Percentiles rank a stretch among this genome's conserved stretches.
These are phyloP conservation scores for Phaeodactylum tricornutum DNA, from an alignment of 108 stramenopile genomes.

Conservation along the genomic window DNA sequence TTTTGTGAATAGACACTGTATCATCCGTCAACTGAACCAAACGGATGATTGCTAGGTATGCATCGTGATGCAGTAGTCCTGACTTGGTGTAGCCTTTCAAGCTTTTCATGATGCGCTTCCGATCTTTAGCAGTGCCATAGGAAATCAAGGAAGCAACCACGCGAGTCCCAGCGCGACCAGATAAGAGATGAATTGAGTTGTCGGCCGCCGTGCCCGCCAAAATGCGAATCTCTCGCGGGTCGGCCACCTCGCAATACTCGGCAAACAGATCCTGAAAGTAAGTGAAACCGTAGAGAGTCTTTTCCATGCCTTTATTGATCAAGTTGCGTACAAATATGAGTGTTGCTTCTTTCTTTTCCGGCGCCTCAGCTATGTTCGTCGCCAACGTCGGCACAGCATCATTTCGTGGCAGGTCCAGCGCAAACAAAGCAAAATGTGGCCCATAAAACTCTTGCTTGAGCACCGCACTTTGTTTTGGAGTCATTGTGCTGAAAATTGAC, in stretches of 20 bases:
- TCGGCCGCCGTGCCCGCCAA: conserved; percentile 65
- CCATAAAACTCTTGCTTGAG: conserved; percentile 87
- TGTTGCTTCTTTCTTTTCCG: conserved; percentile 58
- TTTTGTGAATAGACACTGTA: conserved; percentile 89
- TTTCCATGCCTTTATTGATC: conserved; percentile 76
- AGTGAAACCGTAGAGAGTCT: conserved; percentile 68
- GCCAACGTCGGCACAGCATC: conserved; percentile 15
- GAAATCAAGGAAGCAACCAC: conserved; percentile 78
- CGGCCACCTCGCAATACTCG: conserved; percentile 54
- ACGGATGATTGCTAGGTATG: conserved; percentile 82
- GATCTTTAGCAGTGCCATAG: conserved; percentile 84
- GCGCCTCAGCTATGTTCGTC: conserved; percentile 28
- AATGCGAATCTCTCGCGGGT: conserved; percentile 46
- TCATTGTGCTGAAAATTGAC: conserved; percentile 60
- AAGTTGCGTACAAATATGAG: conserved; percentile 31
- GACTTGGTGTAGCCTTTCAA: conserved; percentile 85
- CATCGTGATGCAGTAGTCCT: conserved; percentile 80
- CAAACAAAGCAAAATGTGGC: conserved; percentile 74
- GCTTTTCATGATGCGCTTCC: conserved; percentile 84
- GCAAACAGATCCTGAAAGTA: conserved; percentile 76
- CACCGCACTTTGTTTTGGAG: conserved; percentile 43
- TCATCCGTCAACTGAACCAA: conserved; percentile 88
- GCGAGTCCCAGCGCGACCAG: conserved; percentile 71
- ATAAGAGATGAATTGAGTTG: conserved; percentile 72
- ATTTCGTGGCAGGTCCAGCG: neutral